phyloP scores from a whole-genome alignment of 305 asterid species.

The Fraxinus latifolia region DNA sequence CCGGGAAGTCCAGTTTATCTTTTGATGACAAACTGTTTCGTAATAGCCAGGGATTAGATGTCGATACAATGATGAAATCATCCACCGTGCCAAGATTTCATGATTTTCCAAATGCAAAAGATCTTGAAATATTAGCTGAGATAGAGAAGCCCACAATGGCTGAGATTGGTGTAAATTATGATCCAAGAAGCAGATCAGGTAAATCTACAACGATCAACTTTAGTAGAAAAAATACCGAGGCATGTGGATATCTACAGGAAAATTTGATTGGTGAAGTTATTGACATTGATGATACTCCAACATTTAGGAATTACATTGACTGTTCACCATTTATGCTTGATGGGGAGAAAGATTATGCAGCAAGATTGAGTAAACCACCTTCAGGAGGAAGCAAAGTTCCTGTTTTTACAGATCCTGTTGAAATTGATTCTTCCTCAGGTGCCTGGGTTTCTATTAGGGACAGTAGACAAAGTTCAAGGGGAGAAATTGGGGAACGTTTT shows the following conservation, averaged over 20 bases:
- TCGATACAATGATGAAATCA: conserved; percentile 31
- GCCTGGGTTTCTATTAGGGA: conserved; percentile 42
- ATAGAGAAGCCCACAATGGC: conserved; percentile 35
- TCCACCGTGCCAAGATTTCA: conserved; percentile 31
- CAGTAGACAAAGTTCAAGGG: conserved; percentile 35
- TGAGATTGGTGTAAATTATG: conserved; percentile 33
- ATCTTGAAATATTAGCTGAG: conserved; percentile 36
- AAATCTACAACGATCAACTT: conserved; percentile 28
- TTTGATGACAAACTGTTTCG: conserved; percentile 36
- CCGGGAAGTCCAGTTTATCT: conserved; percentile 42
- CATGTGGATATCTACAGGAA: conserved; percentile 39
- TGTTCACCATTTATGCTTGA: conserved; percentile 43
- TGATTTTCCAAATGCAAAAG: conserved; percentile 45
- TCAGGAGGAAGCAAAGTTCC: conserved; percentile 39
- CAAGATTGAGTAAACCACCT: conserved; percentile 41
- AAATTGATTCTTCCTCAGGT: conserved; percentile 42
- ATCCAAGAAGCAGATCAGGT: conserved; percentile 44
- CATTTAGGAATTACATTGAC: conserved; percentile 34
- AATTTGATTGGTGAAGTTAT: conserved; percentile 72
- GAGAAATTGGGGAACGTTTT: conserved; percentile 33
- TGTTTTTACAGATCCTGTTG: conserved; percentile 39
- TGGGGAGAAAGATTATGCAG: conserved; percentile 39
- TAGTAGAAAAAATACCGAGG: conserved; percentile 32
- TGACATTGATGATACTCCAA: conserved; percentile 44
- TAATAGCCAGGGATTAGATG: conserved; percentile 33